These are phyloP conservation scores for Fonsecaea monophora DNA, from an alignment of 2,329 filamentous ascomycete species.

Conservation along the genomic window DNA sequence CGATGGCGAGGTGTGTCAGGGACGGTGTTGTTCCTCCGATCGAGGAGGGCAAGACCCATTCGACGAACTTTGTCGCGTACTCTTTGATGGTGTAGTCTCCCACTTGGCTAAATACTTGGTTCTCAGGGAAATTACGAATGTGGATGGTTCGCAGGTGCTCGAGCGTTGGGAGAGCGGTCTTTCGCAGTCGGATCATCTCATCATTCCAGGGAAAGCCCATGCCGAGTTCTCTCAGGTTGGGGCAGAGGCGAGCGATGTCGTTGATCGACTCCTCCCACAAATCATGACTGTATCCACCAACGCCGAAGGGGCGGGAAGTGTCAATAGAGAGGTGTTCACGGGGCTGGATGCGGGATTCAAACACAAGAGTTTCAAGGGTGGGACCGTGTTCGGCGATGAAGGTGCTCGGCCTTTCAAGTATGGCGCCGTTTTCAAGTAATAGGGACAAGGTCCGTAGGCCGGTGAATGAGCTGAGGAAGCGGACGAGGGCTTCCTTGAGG, in stretches of 20 bases:
- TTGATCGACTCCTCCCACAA: conserved; percentile 39
- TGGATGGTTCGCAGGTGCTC: conserved; percentile 38
- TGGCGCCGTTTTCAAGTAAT: conserved; percentile 39
- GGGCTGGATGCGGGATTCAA: conserved; percentile 40
- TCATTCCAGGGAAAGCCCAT: conserved; percentile 41
- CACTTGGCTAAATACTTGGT: conserved; percentile 35
- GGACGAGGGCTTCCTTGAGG: conserved; percentile 35
- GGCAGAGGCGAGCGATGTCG: conserved; percentile 39
- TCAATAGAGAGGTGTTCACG: conserved; percentile 39
- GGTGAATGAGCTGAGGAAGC: conserved; percentile 38
- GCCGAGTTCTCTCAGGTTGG: conserved; percentile 38
- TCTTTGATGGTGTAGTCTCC: conserved; percentile 41
- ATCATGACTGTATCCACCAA: conserved; percentile 40
- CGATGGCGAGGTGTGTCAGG: conserved; percentile 39
- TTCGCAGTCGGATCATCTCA: conserved; percentile 38
- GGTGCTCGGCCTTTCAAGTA: conserved; percentile 34
- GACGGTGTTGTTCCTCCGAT: conserved; percentile 29
- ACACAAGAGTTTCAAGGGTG: conserved; percentile 37
- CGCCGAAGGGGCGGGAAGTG: conserved; percentile 40
- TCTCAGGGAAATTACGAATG: conserved; percentile 41
- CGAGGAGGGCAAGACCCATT: conserved; percentile 38
- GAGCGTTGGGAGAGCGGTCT: conserved; percentile 36
- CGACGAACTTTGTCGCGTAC: conserved; percentile 40
- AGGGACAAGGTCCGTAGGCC: conserved; percentile 38
- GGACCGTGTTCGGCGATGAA: conserved; percentile 38